Evolutionary conservation across 345 rosid species (phyloP).

Genomic region (Eucalyptus coolabah): DNA sequence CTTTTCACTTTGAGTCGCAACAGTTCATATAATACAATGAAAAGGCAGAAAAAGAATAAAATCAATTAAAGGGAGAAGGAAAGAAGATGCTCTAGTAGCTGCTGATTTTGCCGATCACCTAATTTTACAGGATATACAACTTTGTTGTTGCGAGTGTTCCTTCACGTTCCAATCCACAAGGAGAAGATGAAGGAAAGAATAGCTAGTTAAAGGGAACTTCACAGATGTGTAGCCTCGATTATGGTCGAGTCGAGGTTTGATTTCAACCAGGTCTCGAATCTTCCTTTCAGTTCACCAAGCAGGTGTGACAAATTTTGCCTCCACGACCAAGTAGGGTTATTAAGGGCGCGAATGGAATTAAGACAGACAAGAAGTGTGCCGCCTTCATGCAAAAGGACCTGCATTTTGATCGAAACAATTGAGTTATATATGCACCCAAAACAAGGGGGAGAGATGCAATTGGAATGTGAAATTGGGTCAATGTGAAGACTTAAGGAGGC

Average conservation of each 20-base stretch:
- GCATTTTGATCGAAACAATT: neutral
- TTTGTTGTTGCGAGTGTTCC: neutral
- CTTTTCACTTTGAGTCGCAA: neutral
- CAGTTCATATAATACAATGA: neutral
- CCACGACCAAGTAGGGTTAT: slow-evolving; percentile 86
- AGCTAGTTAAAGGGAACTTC: neutral
- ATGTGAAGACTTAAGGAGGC: neutral
- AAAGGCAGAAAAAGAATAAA: neutral
- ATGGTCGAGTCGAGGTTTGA: slow-evolving; percentile 5
- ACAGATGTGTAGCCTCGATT: slow-evolving; percentile 18
- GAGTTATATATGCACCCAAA: neutral
- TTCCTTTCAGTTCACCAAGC: slow-evolving; percentile 18
- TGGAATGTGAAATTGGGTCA: neutral
- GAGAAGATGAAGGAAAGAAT: neutral
- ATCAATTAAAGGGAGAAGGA: neutral
- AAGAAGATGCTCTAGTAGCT: neutral
- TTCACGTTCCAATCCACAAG: neutral
- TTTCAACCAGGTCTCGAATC: neutral
- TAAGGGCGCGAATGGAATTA: slow-evolving; percentile 71
- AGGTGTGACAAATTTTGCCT: slow-evolving; percentile 38
- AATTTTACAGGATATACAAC: neutral
- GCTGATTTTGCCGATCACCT: neutral
- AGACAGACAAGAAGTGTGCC: slow-evolving; percentile 91
- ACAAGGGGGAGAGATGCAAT: neutral
- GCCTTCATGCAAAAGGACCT: slow-evolving; percentile 94